These are phyloP conservation scores for Globisporangium okanoganense DNA, from an alignment of 352 stramenopile genomes.

Conservation along the genomic window DNA sequence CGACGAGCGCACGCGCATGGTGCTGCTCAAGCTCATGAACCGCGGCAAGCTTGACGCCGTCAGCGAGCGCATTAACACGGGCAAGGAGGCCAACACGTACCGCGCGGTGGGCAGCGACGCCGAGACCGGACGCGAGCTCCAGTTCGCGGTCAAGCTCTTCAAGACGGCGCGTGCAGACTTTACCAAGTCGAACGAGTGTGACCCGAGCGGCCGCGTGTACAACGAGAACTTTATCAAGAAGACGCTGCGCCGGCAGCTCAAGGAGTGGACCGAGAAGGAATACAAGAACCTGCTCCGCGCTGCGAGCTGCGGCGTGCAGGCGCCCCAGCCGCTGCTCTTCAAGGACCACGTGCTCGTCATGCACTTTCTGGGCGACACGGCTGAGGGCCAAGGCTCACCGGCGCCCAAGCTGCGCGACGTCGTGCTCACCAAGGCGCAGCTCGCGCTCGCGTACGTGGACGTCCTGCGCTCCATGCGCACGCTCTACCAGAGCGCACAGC, in stretches of 20 bases:
- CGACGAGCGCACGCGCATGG: constrained; percentile 40
- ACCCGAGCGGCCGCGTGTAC: constrained; percentile 44
- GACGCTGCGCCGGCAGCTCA: constrained; percentile 52
- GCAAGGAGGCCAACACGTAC: constrained; percentile 48
- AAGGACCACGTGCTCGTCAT: constrained; percentile 54
- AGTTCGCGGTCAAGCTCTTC: constrained; percentile 65
- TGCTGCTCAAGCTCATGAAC: constrained; percentile 49
- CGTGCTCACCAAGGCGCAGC: constrained; percentile 32
- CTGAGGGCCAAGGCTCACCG: constrained; percentile 15
- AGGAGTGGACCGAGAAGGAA: constrained; percentile 47
- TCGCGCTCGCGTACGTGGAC: constrained; percentile 35
- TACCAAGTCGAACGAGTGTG: constrained; percentile 39
- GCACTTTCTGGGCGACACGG: constrained; percentile 37
- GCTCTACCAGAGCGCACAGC: constrained; percentile 50
- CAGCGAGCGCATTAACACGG: constrained; percentile 41
- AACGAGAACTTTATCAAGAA: constrained; percentile 56
- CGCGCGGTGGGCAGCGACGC: constrained; percentile 31
- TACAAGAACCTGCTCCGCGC: constrained; percentile 41
- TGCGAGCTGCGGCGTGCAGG: constrained; percentile 23
- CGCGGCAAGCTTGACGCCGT: constrained; percentile 32
- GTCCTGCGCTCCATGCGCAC: constrained; percentile 33
- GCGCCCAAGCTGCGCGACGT: constrained; percentile 47
- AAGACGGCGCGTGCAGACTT: constrained; percentile 56
- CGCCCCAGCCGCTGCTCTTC: constrained; percentile 34
- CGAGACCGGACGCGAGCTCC: constrained; percentile 18